Evolutionary conservation across 208 protist species (phyloP).

Genomic region (Entamoeba invadens): DNA sequence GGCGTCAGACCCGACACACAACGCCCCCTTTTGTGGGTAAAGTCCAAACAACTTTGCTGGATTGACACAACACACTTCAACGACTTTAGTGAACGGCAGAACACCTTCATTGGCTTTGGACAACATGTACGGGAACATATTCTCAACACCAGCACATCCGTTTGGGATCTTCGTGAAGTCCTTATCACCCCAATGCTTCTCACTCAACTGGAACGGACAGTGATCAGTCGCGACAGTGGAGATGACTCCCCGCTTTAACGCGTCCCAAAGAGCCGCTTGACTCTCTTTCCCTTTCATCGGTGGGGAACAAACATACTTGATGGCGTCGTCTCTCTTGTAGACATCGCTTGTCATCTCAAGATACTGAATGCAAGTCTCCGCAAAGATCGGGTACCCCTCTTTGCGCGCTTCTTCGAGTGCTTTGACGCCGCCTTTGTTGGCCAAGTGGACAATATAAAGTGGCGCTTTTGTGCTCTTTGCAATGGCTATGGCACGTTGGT

Average conservation of each 20-base stretch:
- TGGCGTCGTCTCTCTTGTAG: neutral
- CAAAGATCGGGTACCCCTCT: neutral
- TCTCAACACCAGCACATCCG: neutral
- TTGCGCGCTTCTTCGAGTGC: neutral
- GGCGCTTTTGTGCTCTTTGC: neutral
- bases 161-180: conserved; percentile 13
- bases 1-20: neutral
- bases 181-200: neutral
- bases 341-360: neutral
- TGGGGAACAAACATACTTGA: neutral
- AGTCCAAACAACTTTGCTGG: neutral
- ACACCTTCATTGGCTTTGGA: neutral
- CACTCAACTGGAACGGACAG: neutral
- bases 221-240: conserved; percentile 2
- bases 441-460: neutral
- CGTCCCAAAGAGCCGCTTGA: neutral
- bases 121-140: neutral
- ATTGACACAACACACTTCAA: neutral
- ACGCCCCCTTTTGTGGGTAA: neutral
- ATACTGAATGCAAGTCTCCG: neutral
- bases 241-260: neutral
- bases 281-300: neutral
- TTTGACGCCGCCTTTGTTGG: neutral
- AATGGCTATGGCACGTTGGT: neutral
- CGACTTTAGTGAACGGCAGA: neutral